Percentiles rank a stretch among this genome's conserved stretches.
Conservation (phyloP, 441 rosid species). For the Adansonia madagascariensis region DNA sequence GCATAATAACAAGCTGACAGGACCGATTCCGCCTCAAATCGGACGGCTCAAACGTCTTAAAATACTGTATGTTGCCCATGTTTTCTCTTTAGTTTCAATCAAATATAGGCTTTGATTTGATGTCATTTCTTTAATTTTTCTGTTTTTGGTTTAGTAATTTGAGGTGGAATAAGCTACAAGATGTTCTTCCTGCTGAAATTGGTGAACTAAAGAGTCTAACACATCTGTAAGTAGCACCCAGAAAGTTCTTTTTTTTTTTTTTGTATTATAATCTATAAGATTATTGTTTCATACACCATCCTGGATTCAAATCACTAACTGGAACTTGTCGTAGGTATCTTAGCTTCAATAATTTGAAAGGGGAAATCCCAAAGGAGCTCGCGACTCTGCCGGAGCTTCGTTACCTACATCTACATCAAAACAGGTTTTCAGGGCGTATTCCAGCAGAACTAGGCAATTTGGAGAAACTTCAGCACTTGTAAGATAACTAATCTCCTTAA, state of each 20-base stretch:
- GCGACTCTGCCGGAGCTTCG: conserved; percentile 89
- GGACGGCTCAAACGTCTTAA: conserved; percentile 79
- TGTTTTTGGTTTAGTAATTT: conserved; percentile 54
- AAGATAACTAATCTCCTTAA: conserved; percentile 30
- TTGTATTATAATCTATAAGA: neutral
- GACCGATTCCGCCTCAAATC: conserved; percentile 86
- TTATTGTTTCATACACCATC: neutral
- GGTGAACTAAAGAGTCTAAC: conserved; percentile 83
- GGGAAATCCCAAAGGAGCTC: conserved; percentile 91
- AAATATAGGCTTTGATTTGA: neutral
- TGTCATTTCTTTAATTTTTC: neutral
- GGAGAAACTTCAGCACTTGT: conserved; percentile 86
- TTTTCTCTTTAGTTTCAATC: conserved; percentile 3
- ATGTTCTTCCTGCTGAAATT: conserved; percentile 79
- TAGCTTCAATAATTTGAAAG: conserved; percentile 92
- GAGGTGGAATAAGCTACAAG: conserved; percentile 92
- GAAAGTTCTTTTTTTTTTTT: neutral
- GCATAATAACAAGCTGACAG: conserved; percentile 87
- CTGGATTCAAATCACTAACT: neutral
- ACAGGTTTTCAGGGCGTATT: conserved; percentile 81
- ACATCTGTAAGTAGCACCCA: conserved; percentile 56
- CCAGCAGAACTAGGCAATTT: conserved; percentile 83
- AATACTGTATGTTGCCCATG: conserved; percentile 56
- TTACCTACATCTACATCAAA: conserved; percentile 85
- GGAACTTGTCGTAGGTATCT: conserved; percentile 51